Percentiles rank a stretch among this genome's conserved stretches.
Conservation (phyloP, 2,329 filamentous ascomycete species). For the Lachnellula occidentalis region DNA sequence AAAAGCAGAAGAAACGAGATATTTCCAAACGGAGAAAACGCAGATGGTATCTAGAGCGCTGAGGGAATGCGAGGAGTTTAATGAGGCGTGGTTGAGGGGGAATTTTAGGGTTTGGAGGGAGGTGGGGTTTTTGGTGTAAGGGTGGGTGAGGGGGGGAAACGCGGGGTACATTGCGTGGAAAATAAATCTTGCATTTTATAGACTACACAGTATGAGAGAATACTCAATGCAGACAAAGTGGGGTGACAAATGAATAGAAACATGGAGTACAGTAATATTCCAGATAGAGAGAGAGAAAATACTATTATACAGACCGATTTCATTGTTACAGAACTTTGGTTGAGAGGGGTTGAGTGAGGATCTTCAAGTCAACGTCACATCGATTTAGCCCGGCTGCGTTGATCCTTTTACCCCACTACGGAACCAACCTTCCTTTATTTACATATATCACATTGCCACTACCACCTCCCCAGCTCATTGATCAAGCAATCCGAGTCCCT, state of each 20-base stretch:
- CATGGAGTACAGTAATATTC: too few relatives aligned
- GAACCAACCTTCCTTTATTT: background rate
- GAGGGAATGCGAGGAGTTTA: slow-evolving; percentile 16
- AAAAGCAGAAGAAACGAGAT: slow-evolving; percentile 4
- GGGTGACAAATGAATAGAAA: too few relatives aligned
- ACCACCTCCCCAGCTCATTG: background rate
- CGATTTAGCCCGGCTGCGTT: slow-evolving; percentile 1
- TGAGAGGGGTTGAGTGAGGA: too few relatives aligned
- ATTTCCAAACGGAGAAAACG: slow-evolving; percentile 23
- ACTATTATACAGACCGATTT: too few relatives aligned
- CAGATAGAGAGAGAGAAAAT: too few relatives aligned
- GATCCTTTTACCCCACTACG: background rate
- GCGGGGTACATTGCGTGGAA: too few relatives aligned
- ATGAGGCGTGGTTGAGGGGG: slow-evolving; percentile 15
- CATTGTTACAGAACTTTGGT: too few relatives aligned
- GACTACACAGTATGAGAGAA: too few relatives aligned
- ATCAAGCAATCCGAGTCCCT: background rate
- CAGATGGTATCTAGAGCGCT: slow-evolving; percentile 10
- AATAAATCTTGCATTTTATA: too few relatives aligned
- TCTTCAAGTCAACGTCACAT: slow-evolving; percentile 9
- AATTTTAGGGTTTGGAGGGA: slow-evolving; percentile 23
- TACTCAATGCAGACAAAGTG: too few relatives aligned
- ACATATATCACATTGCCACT: background rate
- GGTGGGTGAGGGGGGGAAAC: too few relatives aligned
- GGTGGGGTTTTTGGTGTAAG: slow-evolving; percentile 15